These are phyloP conservation scores for Daldinia concentrica DNA, from an alignment of 495 filamentous ascomycete species.

Conservation along the genomic window DNA sequence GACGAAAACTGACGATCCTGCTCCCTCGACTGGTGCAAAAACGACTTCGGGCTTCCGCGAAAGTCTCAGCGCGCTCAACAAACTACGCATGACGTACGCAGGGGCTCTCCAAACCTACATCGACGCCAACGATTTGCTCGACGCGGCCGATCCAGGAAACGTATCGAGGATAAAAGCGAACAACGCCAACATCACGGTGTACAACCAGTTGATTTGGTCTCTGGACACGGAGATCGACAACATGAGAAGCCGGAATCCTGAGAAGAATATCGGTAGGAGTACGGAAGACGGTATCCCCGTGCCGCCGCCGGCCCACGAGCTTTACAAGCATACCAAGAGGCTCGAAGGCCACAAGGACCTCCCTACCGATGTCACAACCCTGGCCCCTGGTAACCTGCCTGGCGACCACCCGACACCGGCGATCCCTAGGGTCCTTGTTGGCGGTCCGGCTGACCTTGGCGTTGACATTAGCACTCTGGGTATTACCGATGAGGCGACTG, in stretches of 20 bases:
- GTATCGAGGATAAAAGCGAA: conserved; percentile 17
- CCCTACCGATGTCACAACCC: conserved; percentile 25
- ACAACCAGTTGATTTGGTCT: conserved; percentile 32
- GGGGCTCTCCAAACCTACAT: neutral
- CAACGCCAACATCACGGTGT: conserved; percentile 38
- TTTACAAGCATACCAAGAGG: conserved; percentile 13
- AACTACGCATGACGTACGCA: conserved; percentile 4
- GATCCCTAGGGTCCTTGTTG: conserved; percentile 32
- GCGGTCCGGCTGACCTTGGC: neutral
- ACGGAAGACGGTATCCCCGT: neutral
- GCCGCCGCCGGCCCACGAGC: conserved; percentile 3
- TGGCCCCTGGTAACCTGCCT: conserved; percentile 23
- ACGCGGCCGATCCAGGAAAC: conserved; percentile 27
- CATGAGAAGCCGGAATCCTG: neutral
- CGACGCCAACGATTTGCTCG: conserved; percentile 19
- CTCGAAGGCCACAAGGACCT: conserved; percentile 12
- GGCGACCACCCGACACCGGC: conserved; percentile 16
- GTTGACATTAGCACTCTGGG: neutral
- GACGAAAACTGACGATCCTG: too few relatives aligned
- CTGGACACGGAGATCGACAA: conserved; percentile 31
- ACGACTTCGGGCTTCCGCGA: too few relatives aligned
- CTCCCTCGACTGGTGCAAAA: too few relatives aligned
- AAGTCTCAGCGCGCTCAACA: neutral
- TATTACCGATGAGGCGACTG: neutral
- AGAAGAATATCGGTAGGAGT: conserved; percentile 15